Conservation (phyloP, 345 rosid species). For the Acer yangbiense region DNA sequence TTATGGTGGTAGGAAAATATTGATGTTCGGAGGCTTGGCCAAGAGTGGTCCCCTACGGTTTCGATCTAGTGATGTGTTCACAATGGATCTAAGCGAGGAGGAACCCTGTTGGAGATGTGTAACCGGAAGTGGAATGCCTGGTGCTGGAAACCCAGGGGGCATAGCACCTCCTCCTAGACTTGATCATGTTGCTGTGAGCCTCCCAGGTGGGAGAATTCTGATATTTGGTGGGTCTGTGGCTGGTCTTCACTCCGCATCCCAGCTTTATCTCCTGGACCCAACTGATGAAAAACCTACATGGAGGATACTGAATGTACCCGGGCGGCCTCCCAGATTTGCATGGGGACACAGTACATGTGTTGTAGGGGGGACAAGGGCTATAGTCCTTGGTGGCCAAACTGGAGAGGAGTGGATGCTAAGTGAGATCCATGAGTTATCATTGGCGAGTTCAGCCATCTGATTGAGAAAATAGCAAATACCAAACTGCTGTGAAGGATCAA, state of each 20-base stretch:
- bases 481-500: constrained; percentile 12
- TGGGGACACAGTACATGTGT: constrained; percentile 97
- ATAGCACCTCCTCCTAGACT: constrained; percentile 89
- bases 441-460: constrained; percentile 62
- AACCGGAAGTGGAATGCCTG: constrained; percentile 83
- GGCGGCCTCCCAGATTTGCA: constrained; percentile 80
- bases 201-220: constrained; percentile 79
- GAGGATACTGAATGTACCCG: constrained; percentile 84
- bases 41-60: constrained; percentile 85
- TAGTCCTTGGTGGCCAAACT: constrained; percentile 88
- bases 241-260: constrained; percentile 92
- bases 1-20: constrained; percentile 80
- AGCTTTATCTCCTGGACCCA: constrained; percentile 82
- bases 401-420: constrained; percentile 97
- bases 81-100: constrained; percentile 87
- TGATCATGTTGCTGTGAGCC: constrained; percentile 85
- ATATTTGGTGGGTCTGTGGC: constrained; percentile 90
- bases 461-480: not conserved
- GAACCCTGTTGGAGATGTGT: constrained; percentile 88
- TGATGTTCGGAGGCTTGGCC: constrained; percentile 91
- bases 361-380: constrained; percentile 86
- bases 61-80: constrained; percentile 86
- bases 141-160: constrained; percentile 87
- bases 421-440: constrained; percentile 78
- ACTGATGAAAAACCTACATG: constrained; percentile 88